Evolutionary conservation across 805 yeast species (phyloP).

Genomic region (Nadsonia fulvescens): DNA sequence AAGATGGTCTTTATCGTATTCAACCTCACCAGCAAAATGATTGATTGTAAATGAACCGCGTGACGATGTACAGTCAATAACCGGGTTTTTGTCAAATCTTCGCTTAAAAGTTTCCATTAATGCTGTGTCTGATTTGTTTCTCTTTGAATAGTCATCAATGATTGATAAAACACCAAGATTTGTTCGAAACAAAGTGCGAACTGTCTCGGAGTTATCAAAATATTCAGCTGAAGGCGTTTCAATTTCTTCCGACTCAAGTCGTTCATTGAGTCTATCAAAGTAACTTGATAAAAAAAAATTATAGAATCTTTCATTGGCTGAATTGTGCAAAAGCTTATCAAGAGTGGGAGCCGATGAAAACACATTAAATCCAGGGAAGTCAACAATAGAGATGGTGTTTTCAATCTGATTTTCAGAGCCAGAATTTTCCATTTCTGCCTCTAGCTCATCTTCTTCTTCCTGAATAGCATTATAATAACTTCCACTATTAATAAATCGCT

Average conservation of each 20-base stretch:
- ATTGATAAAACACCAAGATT: slow-evolving; percentile 20
- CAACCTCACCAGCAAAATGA: slow-evolving; percentile 44
- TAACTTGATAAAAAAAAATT: slow-evolving; percentile 21
- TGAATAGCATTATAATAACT: no score
- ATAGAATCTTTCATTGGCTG: slow-evolving; percentile 24
- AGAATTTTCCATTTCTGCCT: slow-evolving; percentile 1
- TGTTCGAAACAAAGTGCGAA: slow-evolving; percentile 31
- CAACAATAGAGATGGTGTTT: slow-evolving; percentile 20
- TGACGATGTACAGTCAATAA: slow-evolving; percentile 15
- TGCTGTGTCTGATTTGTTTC: slow-evolving; percentile 17
- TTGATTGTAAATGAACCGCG: slow-evolving; percentile 31
- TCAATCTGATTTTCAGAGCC: slow-evolving; percentile 14
- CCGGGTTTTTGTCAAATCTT: slow-evolving; percentile 17
- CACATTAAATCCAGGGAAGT: slow-evolving; percentile 24
- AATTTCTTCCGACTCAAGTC: slow-evolving; percentile 23
- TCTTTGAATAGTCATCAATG: slow-evolving; percentile 21
- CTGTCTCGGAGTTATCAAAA: slow-evolving; percentile 37
- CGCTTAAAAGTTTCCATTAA: slow-evolving; percentile 17
- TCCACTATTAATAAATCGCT: not conserved
- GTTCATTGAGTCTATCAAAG: slow-evolving; percentile 21
- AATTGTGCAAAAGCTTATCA: slow-evolving; percentile 23
- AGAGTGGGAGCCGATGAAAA: slow-evolving; percentile 18
- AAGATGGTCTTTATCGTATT: slow-evolving; percentile 32
- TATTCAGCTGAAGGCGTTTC: slow-evolving; percentile 36
- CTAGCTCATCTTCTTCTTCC: slow-evolving; percentile 4